These are phyloP conservation scores for Ascochyta clinopodiicola DNA, from an alignment of 2,329 filamentous ascomycete genomes.

Conservation along the genomic window DNA sequence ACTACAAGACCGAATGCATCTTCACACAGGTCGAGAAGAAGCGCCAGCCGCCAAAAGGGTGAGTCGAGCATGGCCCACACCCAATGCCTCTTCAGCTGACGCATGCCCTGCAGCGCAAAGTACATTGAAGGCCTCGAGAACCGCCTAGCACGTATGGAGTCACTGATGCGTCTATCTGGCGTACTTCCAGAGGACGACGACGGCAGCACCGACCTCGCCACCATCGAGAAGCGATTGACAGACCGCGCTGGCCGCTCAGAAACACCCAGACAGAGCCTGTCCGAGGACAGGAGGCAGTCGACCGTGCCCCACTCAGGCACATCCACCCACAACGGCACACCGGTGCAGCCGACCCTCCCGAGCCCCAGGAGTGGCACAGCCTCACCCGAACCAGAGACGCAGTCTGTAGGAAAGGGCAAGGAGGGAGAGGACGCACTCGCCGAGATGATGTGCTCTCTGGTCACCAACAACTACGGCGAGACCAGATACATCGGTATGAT, in stretches of 20 bases:
- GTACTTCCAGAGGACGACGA: slow-evolving; percentile 85
- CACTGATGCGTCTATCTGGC: slow-evolving; percentile 82
- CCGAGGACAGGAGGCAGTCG: slow-evolving; percentile 43
- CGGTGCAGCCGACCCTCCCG: slow-evolving; percentile 53
- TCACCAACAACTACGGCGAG: slow-evolving; percentile 93
- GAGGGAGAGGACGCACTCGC: slow-evolving; percentile 83
- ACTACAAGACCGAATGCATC: slow-evolving; percentile 97
- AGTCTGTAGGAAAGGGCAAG: slow-evolving; percentile 65
- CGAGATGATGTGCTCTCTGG: slow-evolving; percentile 98
- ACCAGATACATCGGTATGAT: slow-evolving; percentile 88
- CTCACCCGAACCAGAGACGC: slow-evolving; percentile 58
- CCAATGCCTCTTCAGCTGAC: slow-evolving; percentile 4
- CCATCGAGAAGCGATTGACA: slow-evolving; percentile 76
- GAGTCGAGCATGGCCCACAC: background rate
- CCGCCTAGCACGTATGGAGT: slow-evolving; percentile 93
- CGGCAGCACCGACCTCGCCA: slow-evolving; percentile 85
- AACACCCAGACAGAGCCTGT: slow-evolving; percentile 28
- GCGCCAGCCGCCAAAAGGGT: slow-evolving; percentile 95
- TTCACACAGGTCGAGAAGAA: slow-evolving; percentile 99
- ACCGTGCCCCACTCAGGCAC: slow-evolving; percentile 48
- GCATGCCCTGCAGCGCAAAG: slow-evolving; percentile 71
- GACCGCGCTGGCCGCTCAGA: slow-evolving; percentile 52
- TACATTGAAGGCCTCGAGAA: slow-evolving; percentile 98
- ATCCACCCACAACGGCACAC: slow-evolving; percentile 44
- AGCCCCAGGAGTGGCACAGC: slow-evolving; percentile 59